Conservation (phyloP, 2,329 filamentous ascomycete species). For the Apiospora kogelbergensis region DNA sequence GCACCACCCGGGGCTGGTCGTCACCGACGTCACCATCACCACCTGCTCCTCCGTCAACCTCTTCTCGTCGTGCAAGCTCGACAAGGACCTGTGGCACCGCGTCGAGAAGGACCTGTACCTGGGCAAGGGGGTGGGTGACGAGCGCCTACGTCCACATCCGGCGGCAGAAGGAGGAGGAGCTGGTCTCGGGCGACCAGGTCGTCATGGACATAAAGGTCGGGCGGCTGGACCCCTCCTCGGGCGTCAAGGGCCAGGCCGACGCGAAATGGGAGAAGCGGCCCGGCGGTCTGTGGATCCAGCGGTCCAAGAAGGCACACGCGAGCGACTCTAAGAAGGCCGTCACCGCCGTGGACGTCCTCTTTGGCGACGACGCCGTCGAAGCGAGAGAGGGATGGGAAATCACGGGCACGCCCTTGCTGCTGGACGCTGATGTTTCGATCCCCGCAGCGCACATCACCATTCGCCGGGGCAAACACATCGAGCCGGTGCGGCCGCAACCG, state of each 20-base stretch:
- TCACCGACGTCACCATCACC: constrained; percentile 80
- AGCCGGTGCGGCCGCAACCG: constrained; percentile 67
- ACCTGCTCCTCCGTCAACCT: constrained; percentile 74
- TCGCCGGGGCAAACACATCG: constrained; percentile 66
- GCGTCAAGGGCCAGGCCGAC: constrained; percentile 51
- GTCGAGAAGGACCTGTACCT: constrained; percentile 90
- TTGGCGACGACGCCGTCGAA: constrained; percentile 88
- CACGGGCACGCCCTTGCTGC: constrained; percentile 69
- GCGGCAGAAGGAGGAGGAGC: constrained; percentile 82
- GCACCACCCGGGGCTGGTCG: constrained; percentile 79
- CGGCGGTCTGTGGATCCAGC: constrained; percentile 79
- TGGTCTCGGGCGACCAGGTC: constrained; percentile 71
- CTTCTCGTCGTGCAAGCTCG: constrained; percentile 74
- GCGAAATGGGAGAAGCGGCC: constrained; percentile 77
- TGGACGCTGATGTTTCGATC: constrained; percentile 62
- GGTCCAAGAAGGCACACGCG: constrained; percentile 68
- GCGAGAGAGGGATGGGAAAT: constrained; percentile 84
- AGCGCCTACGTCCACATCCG: constrained; percentile 81
- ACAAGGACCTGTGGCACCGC: constrained; percentile 72
- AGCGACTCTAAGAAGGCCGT: constrained; percentile 74
- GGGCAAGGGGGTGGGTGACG: constrained; percentile 67
- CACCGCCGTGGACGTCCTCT: constrained; percentile 82
- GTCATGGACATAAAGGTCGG: constrained; percentile 78
- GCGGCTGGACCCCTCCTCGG: constrained; percentile 64
- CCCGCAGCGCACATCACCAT: constrained; percentile 76